A percentile compares a stretch with the other conserved stretches of the same genome.
Conservation (phyloP, 2,329 filamentous ascomycete species). For the Neonectria sp. region DNA sequence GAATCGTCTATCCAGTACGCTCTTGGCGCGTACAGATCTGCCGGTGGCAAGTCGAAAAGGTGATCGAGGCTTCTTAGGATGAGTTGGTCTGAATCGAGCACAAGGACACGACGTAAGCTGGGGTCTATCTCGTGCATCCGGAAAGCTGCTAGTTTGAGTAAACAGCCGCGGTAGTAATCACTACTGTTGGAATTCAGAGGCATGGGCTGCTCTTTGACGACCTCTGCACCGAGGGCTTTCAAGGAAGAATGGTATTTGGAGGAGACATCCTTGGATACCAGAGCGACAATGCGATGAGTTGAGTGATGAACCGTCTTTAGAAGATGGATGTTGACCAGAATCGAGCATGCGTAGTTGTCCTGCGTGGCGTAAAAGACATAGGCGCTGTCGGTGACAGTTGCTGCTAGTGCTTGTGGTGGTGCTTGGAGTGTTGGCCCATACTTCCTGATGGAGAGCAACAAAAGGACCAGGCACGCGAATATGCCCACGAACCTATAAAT, state of each 20-base stretch:
- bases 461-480: neutral
- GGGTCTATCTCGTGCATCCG: conserved; percentile 34
- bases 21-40: conserved; percentile 26
- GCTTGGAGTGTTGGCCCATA: neutral
- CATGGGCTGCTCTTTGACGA: conserved; percentile 31
- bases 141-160: conserved; percentile 39
- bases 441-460: neutral
- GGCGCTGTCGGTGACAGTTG: conserved; percentile 24
- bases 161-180: conserved; percentile 29
- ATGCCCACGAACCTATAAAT: conserved; percentile 3
- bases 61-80: conserved; percentile 34
- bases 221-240: conserved; percentile 24
- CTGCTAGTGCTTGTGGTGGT: neutral
- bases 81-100: conserved; percentile 39
- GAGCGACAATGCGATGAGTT: conserved; percentile 29
- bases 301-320: conserved; percentile 24
- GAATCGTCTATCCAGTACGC: conserved; percentile 34
- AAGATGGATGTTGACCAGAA: conserved; percentile 33
- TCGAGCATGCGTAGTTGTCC: conserved; percentile 38
- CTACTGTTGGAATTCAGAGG: conserved; percentile 18
- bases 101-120: conserved; percentile 21
- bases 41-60: conserved; percentile 28
- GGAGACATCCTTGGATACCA: conserved; percentile 32
- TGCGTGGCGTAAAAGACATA: conserved; percentile 40
- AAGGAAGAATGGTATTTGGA: conserved; percentile 24